phyloP scores from a whole-genome alignment of 176 grass and related monocot genomes.

The Phyllostachys edulis region DNA sequence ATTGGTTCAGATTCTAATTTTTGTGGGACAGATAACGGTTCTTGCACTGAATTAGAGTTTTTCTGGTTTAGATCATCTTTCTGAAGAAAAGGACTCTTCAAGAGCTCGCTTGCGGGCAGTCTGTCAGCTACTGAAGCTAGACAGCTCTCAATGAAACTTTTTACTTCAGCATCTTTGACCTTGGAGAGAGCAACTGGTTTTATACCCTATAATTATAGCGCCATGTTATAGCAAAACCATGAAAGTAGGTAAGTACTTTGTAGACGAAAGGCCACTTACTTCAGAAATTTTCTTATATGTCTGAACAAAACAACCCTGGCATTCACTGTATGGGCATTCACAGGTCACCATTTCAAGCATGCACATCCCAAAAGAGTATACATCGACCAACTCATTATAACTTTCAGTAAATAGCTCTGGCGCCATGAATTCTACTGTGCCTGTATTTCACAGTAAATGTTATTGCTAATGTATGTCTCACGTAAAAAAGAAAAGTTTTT shows the following conservation, averaged over 20 bases:
- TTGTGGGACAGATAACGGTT: no score
- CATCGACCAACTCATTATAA: slow-evolving; percentile 46
- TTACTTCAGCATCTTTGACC: slow-evolving; percentile 47
- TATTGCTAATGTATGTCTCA: background rate
- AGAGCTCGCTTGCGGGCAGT: no score
- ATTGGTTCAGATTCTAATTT: no score
- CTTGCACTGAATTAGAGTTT: no score
- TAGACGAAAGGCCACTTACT: slow-evolving; percentile 24
- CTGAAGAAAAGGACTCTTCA: no score
- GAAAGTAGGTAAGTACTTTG: background rate
- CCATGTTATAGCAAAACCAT: background rate
- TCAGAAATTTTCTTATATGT: slow-evolving; percentile 52
- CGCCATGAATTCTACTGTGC: slow-evolving; percentile 59
- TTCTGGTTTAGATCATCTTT: no score
- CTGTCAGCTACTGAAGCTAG: slow-evolving; percentile 35
- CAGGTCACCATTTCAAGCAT: slow-evolving; percentile 62
- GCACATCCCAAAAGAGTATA: slow-evolving; percentile 67
- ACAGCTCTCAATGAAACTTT: slow-evolving; percentile 52
- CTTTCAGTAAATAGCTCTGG: slow-evolving; percentile 45
- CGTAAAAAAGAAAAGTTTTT: background rate
- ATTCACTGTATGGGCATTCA: slow-evolving; percentile 17
- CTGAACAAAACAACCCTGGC: background rate
- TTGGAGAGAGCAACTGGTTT: slow-evolving; percentile 51
- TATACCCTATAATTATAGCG: slow-evolving; percentile 37
- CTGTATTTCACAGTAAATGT: slow-evolving; percentile 25